These are phyloP conservation scores for Alternaria postmessia DNA, from an alignment of 2,329 filamentous ascomycete genomes.

Conservation along the genomic window DNA sequence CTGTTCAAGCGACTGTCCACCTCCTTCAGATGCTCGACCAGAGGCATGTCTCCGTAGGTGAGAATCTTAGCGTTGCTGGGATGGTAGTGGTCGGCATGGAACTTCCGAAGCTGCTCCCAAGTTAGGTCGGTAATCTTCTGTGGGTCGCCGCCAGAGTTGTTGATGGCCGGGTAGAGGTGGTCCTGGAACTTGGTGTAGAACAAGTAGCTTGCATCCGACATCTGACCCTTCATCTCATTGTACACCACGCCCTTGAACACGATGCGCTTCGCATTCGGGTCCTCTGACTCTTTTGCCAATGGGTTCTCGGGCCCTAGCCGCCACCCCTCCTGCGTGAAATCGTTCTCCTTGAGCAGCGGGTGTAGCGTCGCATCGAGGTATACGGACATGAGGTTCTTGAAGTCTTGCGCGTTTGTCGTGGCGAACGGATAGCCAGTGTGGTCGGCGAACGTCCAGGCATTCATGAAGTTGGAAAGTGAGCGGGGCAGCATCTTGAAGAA, in stretches of 20 bases:
- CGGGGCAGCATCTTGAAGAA: constrained; percentile 99
- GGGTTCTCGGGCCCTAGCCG: constrained; percentile 92
- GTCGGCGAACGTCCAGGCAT: constrained; percentile 94
- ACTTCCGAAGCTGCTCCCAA: constrained; percentile 85
- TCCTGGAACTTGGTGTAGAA: constrained; percentile 97
- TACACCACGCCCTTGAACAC: constrained; percentile 99
- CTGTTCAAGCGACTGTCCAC: constrained; percentile 76
- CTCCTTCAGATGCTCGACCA: constrained; percentile 81
- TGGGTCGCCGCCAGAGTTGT: constrained; percentile 97
- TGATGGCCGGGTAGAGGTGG: constrained; percentile 89
- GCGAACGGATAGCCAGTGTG: constrained; percentile 98
- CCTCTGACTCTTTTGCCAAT: constrained; percentile 54
- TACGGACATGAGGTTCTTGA: constrained; percentile 93
- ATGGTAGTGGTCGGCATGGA: constrained; percentile 93
- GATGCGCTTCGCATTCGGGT: constrained; percentile 68
- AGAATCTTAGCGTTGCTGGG: constrained; percentile 96
- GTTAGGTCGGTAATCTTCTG: constrained; percentile 96
- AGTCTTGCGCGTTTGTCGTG: constrained; percentile 94
- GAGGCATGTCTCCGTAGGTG: constrained; percentile 92
- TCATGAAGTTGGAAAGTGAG: constrained; percentile 99
- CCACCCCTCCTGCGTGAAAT: constrained; percentile 98
- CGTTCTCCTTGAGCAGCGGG: constrained; percentile 85
- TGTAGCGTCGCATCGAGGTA: constrained; percentile 95
- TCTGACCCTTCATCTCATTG: constrained; percentile 99
- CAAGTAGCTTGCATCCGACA: constrained; percentile 95